phyloP scores from a whole-genome alignment of 169 alveolate genomes.

The Neospora caninum region DNA sequence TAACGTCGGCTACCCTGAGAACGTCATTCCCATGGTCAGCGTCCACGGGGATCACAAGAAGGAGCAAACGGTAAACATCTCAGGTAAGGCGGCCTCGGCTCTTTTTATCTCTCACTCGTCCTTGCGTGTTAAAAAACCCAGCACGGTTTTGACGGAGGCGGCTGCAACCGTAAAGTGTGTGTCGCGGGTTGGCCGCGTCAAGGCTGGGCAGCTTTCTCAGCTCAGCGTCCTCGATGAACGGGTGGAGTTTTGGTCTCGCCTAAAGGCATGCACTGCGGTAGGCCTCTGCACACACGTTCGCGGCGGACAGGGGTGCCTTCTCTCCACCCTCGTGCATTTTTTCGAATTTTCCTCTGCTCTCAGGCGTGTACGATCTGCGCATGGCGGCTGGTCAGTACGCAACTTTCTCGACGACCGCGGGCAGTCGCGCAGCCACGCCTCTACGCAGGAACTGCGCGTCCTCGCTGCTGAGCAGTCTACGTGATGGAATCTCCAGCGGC shows the following conservation, averaged over 20 bases:
- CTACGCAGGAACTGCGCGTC: not conserved
- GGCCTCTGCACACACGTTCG: too few relatives aligned
- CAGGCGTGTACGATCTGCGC: slow-evolving; percentile 29
- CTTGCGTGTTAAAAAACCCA: not conserved
- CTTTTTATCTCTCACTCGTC: not conserved
- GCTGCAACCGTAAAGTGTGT: too few relatives aligned
- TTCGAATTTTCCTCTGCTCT: not conserved
- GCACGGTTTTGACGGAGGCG: too few relatives aligned
- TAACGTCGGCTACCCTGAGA: slow-evolving; percentile 52
- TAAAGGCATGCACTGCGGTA: too few relatives aligned
- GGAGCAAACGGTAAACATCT: slow-evolving; percentile 32
- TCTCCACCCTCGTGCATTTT: not conserved
- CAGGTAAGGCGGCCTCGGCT: slow-evolving; percentile 1
- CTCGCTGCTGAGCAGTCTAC: not conserved
- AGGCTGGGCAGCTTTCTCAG: too few relatives aligned
- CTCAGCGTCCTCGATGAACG: too few relatives aligned
- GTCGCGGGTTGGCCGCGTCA: too few relatives aligned
- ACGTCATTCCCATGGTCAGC: slow-evolving; percentile 57
- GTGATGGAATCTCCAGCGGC: not conserved
- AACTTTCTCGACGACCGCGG: not conserved
- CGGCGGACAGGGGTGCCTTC: too few relatives aligned
- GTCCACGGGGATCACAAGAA: not conserved
- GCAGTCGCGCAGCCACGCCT: not conserved
- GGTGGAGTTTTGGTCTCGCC: too few relatives aligned
- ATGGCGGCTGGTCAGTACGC: not conserved